These are phyloP conservation scores for Orobanche coerulescens DNA, from an alignment of 257 asterid species.

Conservation along the genomic window DNA sequence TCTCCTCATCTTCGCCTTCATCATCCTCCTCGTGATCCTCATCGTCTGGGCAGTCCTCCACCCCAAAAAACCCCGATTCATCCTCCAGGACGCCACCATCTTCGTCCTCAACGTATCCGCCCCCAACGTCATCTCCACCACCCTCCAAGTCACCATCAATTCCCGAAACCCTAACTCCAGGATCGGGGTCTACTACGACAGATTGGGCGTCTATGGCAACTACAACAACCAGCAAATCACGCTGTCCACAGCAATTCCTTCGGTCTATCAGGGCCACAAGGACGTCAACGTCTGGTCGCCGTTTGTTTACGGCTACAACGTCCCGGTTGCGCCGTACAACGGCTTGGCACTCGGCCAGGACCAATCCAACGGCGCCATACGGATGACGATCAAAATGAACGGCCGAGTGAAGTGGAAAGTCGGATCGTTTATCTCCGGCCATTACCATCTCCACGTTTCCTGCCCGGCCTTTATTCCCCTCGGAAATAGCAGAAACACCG, in stretches of 20 bases:
- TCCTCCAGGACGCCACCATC: constrained; percentile 92
- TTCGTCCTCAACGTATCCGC: constrained; percentile 71
- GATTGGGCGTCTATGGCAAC: constrained; percentile 40
- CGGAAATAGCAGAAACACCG: constrained; percentile 31
- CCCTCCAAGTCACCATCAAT: constrained; percentile 64
- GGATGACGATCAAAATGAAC: too few relatives aligned
- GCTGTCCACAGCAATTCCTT: constrained; percentile 49
- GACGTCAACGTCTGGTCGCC: constrained; percentile 83
- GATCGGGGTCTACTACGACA: constrained; percentile 68
- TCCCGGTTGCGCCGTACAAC: constrained; percentile 79
- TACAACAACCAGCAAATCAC: constrained; percentile 77
- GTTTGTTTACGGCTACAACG: constrained; percentile 47
- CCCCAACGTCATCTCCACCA: constrained; percentile 66
- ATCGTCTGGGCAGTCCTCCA: constrained; percentile 69
- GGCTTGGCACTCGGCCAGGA: constrained; percentile 47
- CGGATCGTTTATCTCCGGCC: constrained; percentile 47
- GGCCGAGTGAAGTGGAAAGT: constrained; percentile 78
- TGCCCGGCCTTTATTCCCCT: constrained; percentile 57
- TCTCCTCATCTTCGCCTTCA: constrained; percentile 34
- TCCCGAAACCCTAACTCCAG: constrained; percentile 67
- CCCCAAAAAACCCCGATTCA: constrained; percentile 72
- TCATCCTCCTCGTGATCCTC: constrained; percentile 48
- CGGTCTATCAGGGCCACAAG: constrained; percentile 80
- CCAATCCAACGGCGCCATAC: constrained; percentile 50
- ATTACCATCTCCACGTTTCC: constrained; percentile 55